Evolutionary conservation across 202 grass and related monocot species (phyloP).

Genomic region (Hordeum pubiflorum): DNA sequence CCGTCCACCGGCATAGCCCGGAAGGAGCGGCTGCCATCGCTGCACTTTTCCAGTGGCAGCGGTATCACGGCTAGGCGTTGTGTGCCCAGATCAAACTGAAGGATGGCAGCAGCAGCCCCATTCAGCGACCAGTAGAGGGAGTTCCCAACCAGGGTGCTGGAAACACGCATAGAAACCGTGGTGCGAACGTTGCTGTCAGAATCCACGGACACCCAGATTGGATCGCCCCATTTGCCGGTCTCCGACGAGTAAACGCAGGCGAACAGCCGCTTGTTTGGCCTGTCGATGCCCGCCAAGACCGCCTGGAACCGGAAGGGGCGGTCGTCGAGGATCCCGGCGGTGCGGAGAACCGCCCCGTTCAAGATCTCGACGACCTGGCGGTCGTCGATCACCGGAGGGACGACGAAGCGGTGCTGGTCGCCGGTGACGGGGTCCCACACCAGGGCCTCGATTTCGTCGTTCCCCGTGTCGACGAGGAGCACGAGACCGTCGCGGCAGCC

Average conservation of each 20-base stretch:
- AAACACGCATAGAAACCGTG: not conserved
- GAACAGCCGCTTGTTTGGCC: not conserved
- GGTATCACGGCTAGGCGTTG: not conserved
- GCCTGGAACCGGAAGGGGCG: not conserved
- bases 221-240: not conserved
- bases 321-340: not conserved
- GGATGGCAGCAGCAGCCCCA: not conserved
- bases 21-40: not conserved
- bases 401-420: not conserved
- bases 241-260: conserved; percentile 8
- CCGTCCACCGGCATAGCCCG: not conserved
- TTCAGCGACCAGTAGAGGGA: not conserved
- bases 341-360: not conserved
- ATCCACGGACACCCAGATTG: not conserved
- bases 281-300: not conserved
- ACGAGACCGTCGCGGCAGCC: not conserved
- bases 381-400: not conserved
- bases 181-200: not conserved
- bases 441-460: not conserved
- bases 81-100: not conserved
- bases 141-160: not conserved
- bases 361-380: not conserved
- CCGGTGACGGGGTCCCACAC: not conserved
- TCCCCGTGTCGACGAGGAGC: not conserved
- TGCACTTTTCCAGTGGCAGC: not conserved